A percentile compares a stretch with the other conserved stretches of the same genome.
Conservation (phyloP, 129 eudicot species). For the Artemisia tridentata region DNA sequence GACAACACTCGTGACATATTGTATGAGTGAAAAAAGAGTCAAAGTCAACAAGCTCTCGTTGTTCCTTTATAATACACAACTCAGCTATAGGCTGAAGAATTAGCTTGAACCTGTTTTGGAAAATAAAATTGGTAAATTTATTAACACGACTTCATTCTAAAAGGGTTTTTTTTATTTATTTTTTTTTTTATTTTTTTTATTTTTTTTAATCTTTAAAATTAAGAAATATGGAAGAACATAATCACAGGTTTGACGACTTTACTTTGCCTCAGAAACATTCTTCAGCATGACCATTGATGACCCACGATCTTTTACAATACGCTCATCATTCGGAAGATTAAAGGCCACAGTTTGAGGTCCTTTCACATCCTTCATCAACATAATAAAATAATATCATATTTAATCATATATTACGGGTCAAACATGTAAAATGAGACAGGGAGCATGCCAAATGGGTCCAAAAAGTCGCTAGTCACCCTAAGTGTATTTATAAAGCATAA, state of each 20-base stretch:
- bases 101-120: conserved; percentile 65
- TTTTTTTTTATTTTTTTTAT: too few relatives aligned
- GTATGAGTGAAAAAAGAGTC: conserved; percentile 91
- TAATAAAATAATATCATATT: conserved; percentile 1
- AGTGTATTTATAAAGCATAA: too few relatives aligned
- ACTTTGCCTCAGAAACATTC: conserved; percentile 98
- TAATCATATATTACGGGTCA: background rate
- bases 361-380: conserved; percentile 72
- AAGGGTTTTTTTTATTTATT: too few relatives aligned
- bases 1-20: conserved; percentile 96
- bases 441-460: too few relatives aligned
- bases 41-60: conserved; percentile 66
- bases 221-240: background rate
- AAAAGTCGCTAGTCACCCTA: too few relatives aligned
- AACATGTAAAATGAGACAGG: background rate
- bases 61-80: conserved; percentile 76
- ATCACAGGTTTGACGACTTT: conserved; percentile 19
- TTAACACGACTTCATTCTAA: background rate
- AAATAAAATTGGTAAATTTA: background rate
- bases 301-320: conserved; percentile 90
- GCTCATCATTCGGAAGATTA: conserved; percentile 96
- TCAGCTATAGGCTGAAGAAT: conserved; percentile 89
- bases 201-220: too few relatives aligned
- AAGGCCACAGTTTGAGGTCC: conserved; percentile 97
- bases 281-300: conserved; percentile 96